Evolutionary conservation across 495 filamentous ascomycete species (phyloP).

Genomic region (Aspergillus nidulans): DNA sequence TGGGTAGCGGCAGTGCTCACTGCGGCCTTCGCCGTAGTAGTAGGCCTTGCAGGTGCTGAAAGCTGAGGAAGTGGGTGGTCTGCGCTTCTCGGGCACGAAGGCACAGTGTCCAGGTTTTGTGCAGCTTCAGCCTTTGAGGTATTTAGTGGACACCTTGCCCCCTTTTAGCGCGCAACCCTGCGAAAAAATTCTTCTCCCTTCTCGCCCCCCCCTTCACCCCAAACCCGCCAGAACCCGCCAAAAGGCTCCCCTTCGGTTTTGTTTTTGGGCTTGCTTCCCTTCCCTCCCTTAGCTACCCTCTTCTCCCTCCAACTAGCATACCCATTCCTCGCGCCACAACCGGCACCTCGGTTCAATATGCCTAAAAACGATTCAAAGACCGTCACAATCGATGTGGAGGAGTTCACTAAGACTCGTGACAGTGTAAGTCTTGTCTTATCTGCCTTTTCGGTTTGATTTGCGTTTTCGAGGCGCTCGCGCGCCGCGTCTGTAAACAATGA

Average conservation of each 20-base stretch:
- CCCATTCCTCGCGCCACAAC: not conserved
- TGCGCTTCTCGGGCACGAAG: not conserved
- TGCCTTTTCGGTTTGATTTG: constrained; percentile 5
- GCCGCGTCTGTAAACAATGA: constrained; percentile 1
- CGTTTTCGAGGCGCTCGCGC: not conserved
- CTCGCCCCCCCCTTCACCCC: constrained; percentile 12
- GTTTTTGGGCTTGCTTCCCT: constrained; percentile 7
- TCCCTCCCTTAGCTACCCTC: constrained; percentile 2
- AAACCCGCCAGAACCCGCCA: not conserved
- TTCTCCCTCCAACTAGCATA: not conserved
- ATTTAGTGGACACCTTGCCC: constrained; percentile 4
- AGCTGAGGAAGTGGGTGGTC: not conserved
- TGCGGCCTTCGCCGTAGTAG: too few relatives aligned
- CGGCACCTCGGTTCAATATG: constrained; percentile 21
- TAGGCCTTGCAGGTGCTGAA: not conserved
- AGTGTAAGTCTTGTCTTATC: constrained; percentile 46
- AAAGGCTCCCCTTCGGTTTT: constrained; percentile 3
- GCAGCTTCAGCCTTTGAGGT: not conserved
- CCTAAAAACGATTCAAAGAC: constrained; percentile 30
- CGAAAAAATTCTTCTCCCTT: constrained; percentile 23
- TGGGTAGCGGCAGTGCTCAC: not conserved
- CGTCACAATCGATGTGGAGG: constrained; percentile 51
- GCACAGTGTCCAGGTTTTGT: not conserved
- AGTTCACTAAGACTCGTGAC: constrained; percentile 61
- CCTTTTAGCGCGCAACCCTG: constrained; percentile 13